These are phyloP conservation scores for Fusarium nematophilum DNA, from an alignment of 2,329 filamentous ascomycete species.

Conservation along the genomic window DNA sequence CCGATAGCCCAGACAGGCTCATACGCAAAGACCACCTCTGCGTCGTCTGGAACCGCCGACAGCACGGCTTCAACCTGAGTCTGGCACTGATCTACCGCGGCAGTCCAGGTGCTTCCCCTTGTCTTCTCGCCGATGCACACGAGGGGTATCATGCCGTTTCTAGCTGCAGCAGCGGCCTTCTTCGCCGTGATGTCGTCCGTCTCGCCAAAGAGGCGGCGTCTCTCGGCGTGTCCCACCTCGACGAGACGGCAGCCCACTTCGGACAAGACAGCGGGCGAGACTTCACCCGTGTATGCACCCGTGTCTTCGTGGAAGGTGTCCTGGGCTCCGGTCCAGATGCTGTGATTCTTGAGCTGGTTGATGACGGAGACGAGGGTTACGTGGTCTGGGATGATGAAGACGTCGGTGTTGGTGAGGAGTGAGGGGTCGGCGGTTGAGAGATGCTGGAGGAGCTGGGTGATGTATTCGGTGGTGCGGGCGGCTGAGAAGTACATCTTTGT, in stretches of 20 bases:
- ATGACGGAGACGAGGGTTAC: constrained; percentile 70
- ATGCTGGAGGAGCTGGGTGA: constrained; percentile 60
- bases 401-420: constrained; percentile 66
- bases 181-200: constrained; percentile 74
- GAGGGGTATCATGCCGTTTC: constrained; percentile 79
- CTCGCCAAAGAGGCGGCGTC: constrained; percentile 77
- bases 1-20: constrained; percentile 93
- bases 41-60: constrained; percentile 66
- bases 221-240: constrained; percentile 85
- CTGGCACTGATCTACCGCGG: constrained; percentile 74
- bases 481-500: constrained; percentile 86
- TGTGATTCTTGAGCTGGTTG: constrained; percentile 56
- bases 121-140: constrained; percentile 83
- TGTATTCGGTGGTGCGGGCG: constrained; percentile 68
- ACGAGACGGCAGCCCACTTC: constrained; percentile 78
- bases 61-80: constrained; percentile 74
- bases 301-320: constrained; percentile 76
- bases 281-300: constrained; percentile 82
- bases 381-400: constrained; percentile 85
- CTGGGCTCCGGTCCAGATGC: constrained; percentile 75
- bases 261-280: constrained; percentile 74
- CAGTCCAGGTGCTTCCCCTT: constrained; percentile 57
- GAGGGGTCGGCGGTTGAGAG: constrained; percentile 55
- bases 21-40: constrained; percentile 82
- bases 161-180: constrained; percentile 76